phyloP scores from a whole-genome alignment of 208 protist species.

The Leishmania mexicana region DNA sequence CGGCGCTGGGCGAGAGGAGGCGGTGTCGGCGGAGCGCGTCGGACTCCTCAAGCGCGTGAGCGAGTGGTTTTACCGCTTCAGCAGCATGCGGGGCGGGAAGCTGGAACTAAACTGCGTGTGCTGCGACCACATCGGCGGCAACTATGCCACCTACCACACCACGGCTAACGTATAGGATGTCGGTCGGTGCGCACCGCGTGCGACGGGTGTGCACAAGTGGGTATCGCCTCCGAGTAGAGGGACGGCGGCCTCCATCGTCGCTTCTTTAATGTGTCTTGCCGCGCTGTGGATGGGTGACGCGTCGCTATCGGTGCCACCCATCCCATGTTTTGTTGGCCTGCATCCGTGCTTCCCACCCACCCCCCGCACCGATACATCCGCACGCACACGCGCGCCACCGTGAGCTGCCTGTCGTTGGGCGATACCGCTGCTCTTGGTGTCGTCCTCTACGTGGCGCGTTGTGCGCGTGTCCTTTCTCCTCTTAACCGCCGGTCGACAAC shows the following conservation, averaged over 20 bases:
- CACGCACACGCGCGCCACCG: neutral
- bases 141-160: constrained; percentile 84
- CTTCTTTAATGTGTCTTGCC: neutral
- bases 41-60: constrained; percentile 46
- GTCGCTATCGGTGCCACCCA: neutral
- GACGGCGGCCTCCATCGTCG: neutral
- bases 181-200: neutral
- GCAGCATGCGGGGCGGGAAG: constrained; percentile 70
- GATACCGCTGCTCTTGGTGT: neutral
- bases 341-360: neutral
- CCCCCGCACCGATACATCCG: neutral
- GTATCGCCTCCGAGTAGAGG: neutral
- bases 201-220: neutral
- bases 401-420: neutral
- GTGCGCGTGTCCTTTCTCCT: neutral
- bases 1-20: neutral
- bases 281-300: neutral
- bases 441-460: neutral
- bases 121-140: constrained; percentile 89
- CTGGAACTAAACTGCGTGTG: constrained; percentile 90
- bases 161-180: constrained; percentile 17
- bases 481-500: neutral
- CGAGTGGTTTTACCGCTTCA: constrained; percentile 83
- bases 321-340: neutral
- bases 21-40: constrained; percentile 10